Evolutionary conservation across 495 filamentous ascomycete genomes (phyloP).

Genomic region (Penicillium waksmanii): DNA sequence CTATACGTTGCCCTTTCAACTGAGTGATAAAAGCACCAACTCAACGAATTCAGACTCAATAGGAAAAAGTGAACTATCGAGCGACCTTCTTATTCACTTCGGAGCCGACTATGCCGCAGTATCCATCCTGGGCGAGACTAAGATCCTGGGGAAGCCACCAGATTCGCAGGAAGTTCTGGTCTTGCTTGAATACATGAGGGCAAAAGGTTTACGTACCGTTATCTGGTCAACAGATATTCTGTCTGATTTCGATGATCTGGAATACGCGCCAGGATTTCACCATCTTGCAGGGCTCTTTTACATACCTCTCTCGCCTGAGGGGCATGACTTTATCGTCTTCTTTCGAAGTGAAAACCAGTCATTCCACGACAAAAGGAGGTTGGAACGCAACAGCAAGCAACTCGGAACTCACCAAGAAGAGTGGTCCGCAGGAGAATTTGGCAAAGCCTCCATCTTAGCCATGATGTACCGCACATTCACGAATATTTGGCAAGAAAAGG

Average conservation of each 20-base stretch:
- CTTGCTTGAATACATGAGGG: constrained; percentile 77
- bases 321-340: constrained; percentile 86
- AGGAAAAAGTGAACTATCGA: constrained; percentile 7
- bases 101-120: constrained; percentile 77
- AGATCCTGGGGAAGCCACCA: constrained; percentile 73
- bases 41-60: neutral
- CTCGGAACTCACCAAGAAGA: constrained; percentile 6
- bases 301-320: constrained; percentile 72
- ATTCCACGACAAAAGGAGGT: neutral
- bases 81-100: constrained; percentile 31
- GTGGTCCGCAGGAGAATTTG: constrained; percentile 58
- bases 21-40: neutral
- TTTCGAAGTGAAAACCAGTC: constrained; percentile 51
- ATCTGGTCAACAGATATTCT: constrained; percentile 71
- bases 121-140: constrained; percentile 80
- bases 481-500: constrained; percentile 88
- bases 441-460: constrained; percentile 84
- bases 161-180: constrained; percentile 79
- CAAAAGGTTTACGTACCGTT: constrained; percentile 71
- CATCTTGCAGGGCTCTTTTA: constrained; percentile 76
- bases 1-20: constrained; percentile 74
- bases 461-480: constrained; percentile 85
- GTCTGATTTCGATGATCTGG: constrained; percentile 78
- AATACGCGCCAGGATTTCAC: constrained; percentile 75
- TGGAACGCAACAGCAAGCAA: constrained; percentile 11